Base-by-base conservation (phyloP, 1,284 basidiomycete species). In the Irpex sp. region DNA sequence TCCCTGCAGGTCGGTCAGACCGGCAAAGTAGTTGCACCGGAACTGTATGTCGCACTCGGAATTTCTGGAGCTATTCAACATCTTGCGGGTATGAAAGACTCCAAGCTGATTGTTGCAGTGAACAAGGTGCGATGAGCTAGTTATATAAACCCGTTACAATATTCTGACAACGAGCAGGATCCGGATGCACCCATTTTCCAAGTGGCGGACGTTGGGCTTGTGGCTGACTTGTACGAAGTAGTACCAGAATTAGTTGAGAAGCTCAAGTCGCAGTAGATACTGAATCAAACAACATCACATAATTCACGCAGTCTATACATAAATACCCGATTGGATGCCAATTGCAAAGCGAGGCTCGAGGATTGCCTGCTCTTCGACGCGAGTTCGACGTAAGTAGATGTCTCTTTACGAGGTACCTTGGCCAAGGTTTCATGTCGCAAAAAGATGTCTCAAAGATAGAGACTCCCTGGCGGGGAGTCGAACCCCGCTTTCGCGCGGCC, bases 11-110 rank as follows among this genome's bases (percentile, higher is more conserved):
- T 99, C 35, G 97, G 97, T 43, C 97, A 99, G 81, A 99, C 97
- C 0, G 97, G 97, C 64, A 99, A 99, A 79, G 89, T 95, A 47
- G 94, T 96, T 53, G 94, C 94, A 4, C 97, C 96, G 0, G 93
- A 98, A 76, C 81, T 99, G 62, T 99, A 99, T 78, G 85, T 99
- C 73, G 97, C 97, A 13, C 77, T 99, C 57, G 97, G 97, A 66
- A 99, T 99, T 71, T 97, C 94, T 35, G 97, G 97, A 53, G 97
- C 95, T 21, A 99, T 99, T 71, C 97, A 99, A 79, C 97, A 99
- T 81, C 81, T 99, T 66, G 97, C 97, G 33, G 97, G 97, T 36
- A 99, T 99, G 97, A 99, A 99, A 77, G 97, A 99, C 76, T 95
- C 93, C 17, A 99, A 99, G 81, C 83, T 98, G 70, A 99, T 99